Evolutionary conservation across 371 early-diverging fungal species (phyloP).

Genomic region (Mortierella sp.): DNA sequence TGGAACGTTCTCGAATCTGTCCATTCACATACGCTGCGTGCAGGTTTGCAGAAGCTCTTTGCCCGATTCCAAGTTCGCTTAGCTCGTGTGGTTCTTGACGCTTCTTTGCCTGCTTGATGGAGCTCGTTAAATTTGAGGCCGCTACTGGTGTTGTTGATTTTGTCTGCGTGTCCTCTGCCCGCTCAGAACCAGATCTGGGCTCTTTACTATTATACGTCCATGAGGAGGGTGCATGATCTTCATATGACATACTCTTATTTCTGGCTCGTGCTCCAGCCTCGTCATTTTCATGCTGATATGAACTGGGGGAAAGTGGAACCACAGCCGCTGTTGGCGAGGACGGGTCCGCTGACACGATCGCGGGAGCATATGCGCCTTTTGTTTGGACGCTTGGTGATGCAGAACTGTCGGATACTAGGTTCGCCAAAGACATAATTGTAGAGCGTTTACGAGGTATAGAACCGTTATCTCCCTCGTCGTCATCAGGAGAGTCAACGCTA

Average conservation of each 20-base stretch:
- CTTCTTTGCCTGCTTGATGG: slow-evolving; percentile 11
- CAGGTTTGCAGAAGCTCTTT: slow-evolving; percentile 49
- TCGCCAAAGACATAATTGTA: slow-evolving; percentile 32
- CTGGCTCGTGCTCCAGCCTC: slow-evolving; percentile 19
- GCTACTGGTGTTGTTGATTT: neutral
- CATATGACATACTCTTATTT: slow-evolving; percentile 32
- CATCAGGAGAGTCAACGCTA: slow-evolving; percentile 7
- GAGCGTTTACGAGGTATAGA: slow-evolving; percentile 37
- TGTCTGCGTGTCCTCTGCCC: slow-evolving; percentile 13
- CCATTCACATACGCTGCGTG: slow-evolving; percentile 50
- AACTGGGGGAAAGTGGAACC: slow-evolving; percentile 43
- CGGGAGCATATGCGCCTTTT: neutral
- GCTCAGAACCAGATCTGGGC: slow-evolving; percentile 22
- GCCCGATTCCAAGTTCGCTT: slow-evolving; percentile 51
- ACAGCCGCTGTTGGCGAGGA: slow-evolving; percentile 45
- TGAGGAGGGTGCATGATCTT: slow-evolving; percentile 34
- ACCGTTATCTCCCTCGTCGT: neutral
- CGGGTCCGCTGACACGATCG: slow-evolving; percentile 14
- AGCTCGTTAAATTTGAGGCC: neutral
- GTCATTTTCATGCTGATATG: slow-evolving; percentile 27
- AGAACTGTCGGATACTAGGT: slow-evolving; percentile 25
- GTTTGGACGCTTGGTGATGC: slow-evolving; percentile 2
- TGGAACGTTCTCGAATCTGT: slow-evolving; percentile 38
- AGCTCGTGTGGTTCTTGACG: slow-evolving; percentile 46
- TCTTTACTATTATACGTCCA: slow-evolving; percentile 29